Percentiles rank a stretch among this genome's conserved stretches.
phyloP scores from a whole-genome alignment of 805 yeast genomes.

The Saturnispora diversa region DNA sequence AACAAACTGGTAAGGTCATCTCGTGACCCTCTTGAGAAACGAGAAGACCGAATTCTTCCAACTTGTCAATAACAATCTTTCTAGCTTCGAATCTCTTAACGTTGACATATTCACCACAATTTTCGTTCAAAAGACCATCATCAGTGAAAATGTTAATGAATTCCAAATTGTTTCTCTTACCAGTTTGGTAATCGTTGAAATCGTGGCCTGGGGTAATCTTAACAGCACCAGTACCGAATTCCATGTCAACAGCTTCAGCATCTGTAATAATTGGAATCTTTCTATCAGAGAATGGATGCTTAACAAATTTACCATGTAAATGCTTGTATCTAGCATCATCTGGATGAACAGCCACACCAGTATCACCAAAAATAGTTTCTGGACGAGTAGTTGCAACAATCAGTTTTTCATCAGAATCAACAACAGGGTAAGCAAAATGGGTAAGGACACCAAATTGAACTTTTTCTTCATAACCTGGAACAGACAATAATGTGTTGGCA shows the following conservation, averaged over 20 bases:
- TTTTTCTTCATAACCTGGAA: conserved; percentile 85
- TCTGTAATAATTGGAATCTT: conserved; percentile 84
- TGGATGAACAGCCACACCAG: conserved; percentile 97
- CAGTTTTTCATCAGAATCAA: conserved; percentile 74
- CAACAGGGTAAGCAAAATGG: conserved; percentile 88
- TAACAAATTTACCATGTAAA: conserved; percentile 85
- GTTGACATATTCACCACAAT: conserved; percentile 91
- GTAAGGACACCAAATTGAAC: conserved; percentile 96
- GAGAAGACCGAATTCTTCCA: conserved; percentile 65
- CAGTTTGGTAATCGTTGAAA: conserved; percentile 91
- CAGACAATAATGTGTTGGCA: conserved; percentile 71
- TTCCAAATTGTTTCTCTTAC: conserved; percentile 87
- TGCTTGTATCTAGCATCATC: conserved; percentile 88
- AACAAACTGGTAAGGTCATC: conserved; percentile 90
- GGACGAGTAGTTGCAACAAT: conserved; percentile 98
- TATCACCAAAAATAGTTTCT: conserved; percentile 96
- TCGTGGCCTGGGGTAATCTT: conserved; percentile 99
- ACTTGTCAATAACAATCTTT: conserved; percentile 66
- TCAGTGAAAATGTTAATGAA: conserved; percentile 87
- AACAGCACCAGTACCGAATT: conserved; percentile 99
- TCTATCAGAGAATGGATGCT: conserved; percentile 85
- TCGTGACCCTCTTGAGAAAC: conserved; percentile 88
- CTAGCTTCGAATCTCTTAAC: conserved; percentile 94
- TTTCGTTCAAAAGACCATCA: conserved; percentile 81
- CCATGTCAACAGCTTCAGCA: conserved; percentile 95